Evolutionary conservation across 768 basidiomycete species (phyloP).

Genomic region (Xerocomellus dryophilus): DNA sequence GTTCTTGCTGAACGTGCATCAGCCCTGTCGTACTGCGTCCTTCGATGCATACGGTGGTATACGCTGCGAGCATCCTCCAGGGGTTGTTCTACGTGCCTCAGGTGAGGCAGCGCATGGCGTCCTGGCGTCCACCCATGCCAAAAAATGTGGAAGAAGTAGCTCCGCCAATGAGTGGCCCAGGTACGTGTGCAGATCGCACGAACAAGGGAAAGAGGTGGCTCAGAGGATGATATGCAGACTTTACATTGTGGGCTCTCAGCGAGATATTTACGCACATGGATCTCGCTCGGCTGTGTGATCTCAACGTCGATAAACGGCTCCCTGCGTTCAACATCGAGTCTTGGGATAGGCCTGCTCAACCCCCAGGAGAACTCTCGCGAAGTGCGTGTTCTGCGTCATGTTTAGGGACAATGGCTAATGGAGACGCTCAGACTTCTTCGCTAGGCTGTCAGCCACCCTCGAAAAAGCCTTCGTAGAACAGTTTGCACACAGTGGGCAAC

Average conservation of each 20-base stretch:
- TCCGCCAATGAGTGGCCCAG: constrained; percentile 34
- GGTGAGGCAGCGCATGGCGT: constrained; percentile 46
- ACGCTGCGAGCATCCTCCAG: constrained; percentile 54
- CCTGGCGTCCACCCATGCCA: constrained; percentile 33
- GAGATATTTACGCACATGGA: constrained; percentile 73
- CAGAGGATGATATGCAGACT: constrained; percentile 35
- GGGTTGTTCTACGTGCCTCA: constrained; percentile 70
- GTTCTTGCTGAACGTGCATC: not conserved
- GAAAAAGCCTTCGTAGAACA: constrained; percentile 45
- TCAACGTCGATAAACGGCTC: constrained; percentile 52
- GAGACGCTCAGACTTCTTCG: constrained; percentile 46
- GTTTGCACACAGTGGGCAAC: constrained; percentile 32
- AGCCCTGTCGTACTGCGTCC: constrained; percentile 76
- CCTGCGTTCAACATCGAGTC: constrained; percentile 43
- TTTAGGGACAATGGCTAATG: constrained; percentile 8
- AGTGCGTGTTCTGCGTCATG: constrained; percentile 26
- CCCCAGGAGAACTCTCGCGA: constrained; percentile 42
- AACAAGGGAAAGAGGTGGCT: not conserved
- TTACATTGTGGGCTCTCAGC: constrained; percentile 52
- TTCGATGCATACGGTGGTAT: constrained; percentile 45
- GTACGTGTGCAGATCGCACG: constrained; percentile 31
- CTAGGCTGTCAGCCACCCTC: constrained; percentile 39
- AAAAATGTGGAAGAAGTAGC: constrained; percentile 15
- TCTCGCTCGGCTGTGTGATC: constrained; percentile 53
- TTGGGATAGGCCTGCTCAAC: constrained; percentile 35